Conservation (phyloP, 2,329 filamentous ascomycete genomes). For the Beauveria asiatica region DNA sequence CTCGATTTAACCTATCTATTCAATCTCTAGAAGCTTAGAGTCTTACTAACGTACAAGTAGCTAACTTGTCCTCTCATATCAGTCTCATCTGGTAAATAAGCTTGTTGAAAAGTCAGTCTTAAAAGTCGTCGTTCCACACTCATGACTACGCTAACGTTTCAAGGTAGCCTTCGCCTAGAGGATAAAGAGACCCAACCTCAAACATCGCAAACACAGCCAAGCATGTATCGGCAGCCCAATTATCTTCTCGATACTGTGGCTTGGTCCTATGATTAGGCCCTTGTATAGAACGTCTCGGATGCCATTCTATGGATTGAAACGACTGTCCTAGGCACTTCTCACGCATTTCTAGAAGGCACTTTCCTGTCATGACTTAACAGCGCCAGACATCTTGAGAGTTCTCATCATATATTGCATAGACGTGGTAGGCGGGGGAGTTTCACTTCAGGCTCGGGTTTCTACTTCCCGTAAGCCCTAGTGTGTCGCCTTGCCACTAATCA, state of each 20-base stretch:
- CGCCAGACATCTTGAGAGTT: neutral
- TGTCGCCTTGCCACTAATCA: neutral
- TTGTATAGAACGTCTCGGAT: neutral
- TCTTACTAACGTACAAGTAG: neutral
- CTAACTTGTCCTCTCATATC: too few relatives aligned
- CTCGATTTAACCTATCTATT: neutral
- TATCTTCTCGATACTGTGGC: neutral
- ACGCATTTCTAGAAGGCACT: neutral
- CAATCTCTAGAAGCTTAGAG: neutral
- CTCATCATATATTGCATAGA: neutral
- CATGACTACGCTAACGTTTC: neutral
- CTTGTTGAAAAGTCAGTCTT: neutral
- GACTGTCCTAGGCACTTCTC: neutral
- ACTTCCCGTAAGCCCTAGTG: neutral
- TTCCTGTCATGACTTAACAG: neutral
- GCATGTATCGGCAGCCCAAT: neutral
- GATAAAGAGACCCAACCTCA: neutral
- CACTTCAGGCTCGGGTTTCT: neutral
- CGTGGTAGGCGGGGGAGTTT: neutral
- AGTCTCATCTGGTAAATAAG: neutral
- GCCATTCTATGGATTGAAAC: too few relatives aligned
- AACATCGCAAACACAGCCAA: neutral
- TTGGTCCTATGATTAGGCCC: neutral
- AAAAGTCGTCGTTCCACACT: neutral
- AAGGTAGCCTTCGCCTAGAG: neutral